Percentiles rank a stretch among this genome's conserved stretches.
phyloP scores from a whole-genome alignment of 768 basidiomycete genomes.

The Tylopilus sp. region DNA sequence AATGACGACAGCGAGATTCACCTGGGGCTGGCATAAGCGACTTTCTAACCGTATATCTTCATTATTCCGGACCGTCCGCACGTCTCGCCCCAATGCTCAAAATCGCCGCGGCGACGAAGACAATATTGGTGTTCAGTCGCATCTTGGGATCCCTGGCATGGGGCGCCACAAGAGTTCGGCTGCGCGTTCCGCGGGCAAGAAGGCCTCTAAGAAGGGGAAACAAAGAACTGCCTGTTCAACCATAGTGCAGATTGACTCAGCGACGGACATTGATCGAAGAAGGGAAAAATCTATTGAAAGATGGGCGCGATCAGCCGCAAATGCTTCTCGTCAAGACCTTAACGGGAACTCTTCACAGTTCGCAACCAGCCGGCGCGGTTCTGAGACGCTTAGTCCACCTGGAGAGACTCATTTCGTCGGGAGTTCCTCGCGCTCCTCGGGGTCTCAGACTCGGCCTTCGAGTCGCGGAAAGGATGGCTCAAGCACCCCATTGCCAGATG shows the following conservation, averaged over 20 bases:
- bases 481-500: slow-evolving; percentile 20
- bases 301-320: slow-evolving; percentile 30
- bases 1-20: slow-evolving; percentile 62
- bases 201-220: slow-evolving; percentile 28
- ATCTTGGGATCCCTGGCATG: slow-evolving; percentile 22
- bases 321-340: slow-evolving; percentile 17
- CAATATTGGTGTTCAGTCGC: slow-evolving; percentile 30
- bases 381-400: slow-evolving; percentile 29
- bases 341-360: slow-evolving; percentile 11
- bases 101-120: slow-evolving; percentile 19
- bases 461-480: slow-evolving; percentile 22
- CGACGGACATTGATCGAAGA: slow-evolving; percentile 20
- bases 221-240: slow-evolving; percentile 20
- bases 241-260: slow-evolving; percentile 19
- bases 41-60: slow-evolving; percentile 44
- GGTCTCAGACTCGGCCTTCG: slow-evolving; percentile 26
- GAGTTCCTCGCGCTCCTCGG: slow-evolving; percentile 18
- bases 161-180: slow-evolving; percentile 27
- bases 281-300: slow-evolving; percentile 32
- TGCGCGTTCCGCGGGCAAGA: slow-evolving; percentile 11
- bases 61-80: slow-evolving; percentile 44
- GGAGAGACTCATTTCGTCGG: slow-evolving; percentile 11
- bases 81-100: slow-evolving; percentile 12
- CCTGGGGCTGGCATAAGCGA: slow-evolving; percentile 52
- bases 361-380: slow-evolving; percentile 24